Evolutionary conservation across 139 green algal species (phyloP).

Genomic region (Coelastrella sp.): DNA sequence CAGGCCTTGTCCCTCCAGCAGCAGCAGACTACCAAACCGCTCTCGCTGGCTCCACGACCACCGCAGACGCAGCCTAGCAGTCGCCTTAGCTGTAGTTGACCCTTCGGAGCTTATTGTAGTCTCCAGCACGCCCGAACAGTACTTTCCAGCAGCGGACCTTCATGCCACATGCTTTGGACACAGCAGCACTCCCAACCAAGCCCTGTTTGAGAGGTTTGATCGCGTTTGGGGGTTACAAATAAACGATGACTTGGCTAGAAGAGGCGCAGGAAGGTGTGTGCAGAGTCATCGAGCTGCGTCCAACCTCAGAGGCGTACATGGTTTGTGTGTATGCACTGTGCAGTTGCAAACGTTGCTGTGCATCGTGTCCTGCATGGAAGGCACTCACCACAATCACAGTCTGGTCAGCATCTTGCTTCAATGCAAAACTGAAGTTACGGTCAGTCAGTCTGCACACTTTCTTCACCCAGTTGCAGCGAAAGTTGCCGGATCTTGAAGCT

Average conservation of each 20-base stretch:
- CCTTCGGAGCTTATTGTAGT: background rate
- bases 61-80: background rate
- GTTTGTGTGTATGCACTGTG: background rate
- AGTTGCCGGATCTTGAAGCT: too few species aligned
- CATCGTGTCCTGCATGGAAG: too few species aligned
- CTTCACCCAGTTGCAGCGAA: too few species aligned
- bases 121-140: conserved; percentile 25
- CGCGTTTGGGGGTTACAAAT: conserved; percentile 40
- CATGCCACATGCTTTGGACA: conserved; percentile 26
- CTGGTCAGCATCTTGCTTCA: too few species aligned
- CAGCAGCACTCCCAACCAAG: background rate
- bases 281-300: background rate
- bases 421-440: too few species aligned
- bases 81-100: background rate
- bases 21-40: too few species aligned
- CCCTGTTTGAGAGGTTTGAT: conserved; percentile 36
- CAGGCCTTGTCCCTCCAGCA: too few species aligned
- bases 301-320: too few species aligned
- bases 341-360: background rate
- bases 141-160: conserved; percentile 39
- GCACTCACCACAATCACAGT: too few species aligned
- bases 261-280: conserved; percentile 25
- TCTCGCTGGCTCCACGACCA: too few species aligned
- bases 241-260: conserved; percentile 26
- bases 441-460: too few species aligned